Percentiles rank a stretch among this genome's conserved stretches.
Evolutionary conservation across 768 basidiomycete species (phyloP).

Genomic region (Exidia glandulosa): DNA sequence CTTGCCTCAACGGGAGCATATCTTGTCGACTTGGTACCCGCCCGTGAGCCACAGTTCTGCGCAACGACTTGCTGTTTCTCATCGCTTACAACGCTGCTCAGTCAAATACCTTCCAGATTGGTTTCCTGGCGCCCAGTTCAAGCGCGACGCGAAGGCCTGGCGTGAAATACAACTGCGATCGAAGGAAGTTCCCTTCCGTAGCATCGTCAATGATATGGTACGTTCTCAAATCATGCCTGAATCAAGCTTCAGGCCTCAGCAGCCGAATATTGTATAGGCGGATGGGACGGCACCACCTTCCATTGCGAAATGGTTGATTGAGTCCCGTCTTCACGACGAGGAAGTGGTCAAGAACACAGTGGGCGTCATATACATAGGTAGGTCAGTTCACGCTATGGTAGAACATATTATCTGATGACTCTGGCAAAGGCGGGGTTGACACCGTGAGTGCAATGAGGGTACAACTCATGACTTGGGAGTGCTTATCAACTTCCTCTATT

Average conservation of each 20-base stretch:
- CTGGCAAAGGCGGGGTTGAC: too few relatives aligned
- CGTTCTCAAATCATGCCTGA: too few relatives aligned
- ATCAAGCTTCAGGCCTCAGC: too few relatives aligned
- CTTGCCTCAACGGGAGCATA: not conserved
- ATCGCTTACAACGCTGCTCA: not conserved
- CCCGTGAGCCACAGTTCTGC: not conserved
- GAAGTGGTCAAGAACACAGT: not conserved
- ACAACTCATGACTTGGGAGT: too few relatives aligned
- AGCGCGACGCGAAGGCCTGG: conserved; percentile 3
- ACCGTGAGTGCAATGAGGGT: too few relatives aligned
- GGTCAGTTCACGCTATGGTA: not conserved
- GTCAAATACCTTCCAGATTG: conserved; percentile 12
- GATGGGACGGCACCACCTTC: too few relatives aligned
- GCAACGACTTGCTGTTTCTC: not conserved
- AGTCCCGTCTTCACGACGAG: too few relatives aligned
- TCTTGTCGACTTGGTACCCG: not conserved
- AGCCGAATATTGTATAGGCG: too few relatives aligned
- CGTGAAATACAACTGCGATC: too few relatives aligned
- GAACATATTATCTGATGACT: not conserved
- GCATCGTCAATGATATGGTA: too few relatives aligned
- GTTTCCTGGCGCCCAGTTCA: conserved; percentile 12
- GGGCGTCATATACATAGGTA: not conserved
- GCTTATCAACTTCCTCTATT: not conserved
- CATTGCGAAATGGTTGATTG: too few relatives aligned
- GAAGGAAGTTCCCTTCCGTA: too few relatives aligned